Evolutionary conservation across 1,139 yeast genomes (phyloP).

Genomic region (Spencermartinsiella ligniputridi): DNA sequence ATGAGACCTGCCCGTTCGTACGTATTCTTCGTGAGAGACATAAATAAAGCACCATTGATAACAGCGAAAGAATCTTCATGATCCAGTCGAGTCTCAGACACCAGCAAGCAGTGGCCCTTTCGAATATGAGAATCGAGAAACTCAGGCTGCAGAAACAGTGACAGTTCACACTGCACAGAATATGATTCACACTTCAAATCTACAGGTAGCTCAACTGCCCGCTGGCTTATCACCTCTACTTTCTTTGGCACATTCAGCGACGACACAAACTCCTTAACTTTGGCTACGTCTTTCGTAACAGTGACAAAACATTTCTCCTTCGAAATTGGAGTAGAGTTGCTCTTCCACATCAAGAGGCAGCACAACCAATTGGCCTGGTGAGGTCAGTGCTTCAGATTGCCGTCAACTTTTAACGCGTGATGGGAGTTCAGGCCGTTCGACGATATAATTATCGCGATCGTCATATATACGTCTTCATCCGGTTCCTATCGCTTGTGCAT

Average conservation of each 20-base stretch:
- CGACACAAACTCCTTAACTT: slow-evolving; percentile 3
- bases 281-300: slow-evolving; percentile 3
- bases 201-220: not conserved
- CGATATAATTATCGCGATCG: no score
- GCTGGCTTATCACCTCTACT: slow-evolving; percentile 13
- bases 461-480: no score
- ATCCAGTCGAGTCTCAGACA: slow-evolving; percentile 27
- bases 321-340: slow-evolving; percentile 1
- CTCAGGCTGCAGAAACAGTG: slow-evolving; percentile 4
- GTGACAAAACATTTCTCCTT: slow-evolving; percentile 20
- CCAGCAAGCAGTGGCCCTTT: slow-evolving; percentile 8
- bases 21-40: slow-evolving; percentile 32
- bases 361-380: no score
- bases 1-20: slow-evolving; percentile 34
- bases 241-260: slow-evolving; percentile 16
- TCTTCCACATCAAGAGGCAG: no score
- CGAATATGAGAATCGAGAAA: slow-evolving; percentile 7
- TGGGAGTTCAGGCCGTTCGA: no score
- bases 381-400: no score
- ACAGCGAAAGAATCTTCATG: slow-evolving; percentile 35
- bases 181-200: not conserved
- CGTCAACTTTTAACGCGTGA: no score
- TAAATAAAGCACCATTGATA: slow-evolving; percentile 26
- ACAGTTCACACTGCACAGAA: slow-evolving; percentile 1
- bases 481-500: no score